These are phyloP conservation scores for Colletotrichum phormii DNA, from an alignment of 2,329 filamentous ascomycete genomes.

Conservation along the genomic window DNA sequence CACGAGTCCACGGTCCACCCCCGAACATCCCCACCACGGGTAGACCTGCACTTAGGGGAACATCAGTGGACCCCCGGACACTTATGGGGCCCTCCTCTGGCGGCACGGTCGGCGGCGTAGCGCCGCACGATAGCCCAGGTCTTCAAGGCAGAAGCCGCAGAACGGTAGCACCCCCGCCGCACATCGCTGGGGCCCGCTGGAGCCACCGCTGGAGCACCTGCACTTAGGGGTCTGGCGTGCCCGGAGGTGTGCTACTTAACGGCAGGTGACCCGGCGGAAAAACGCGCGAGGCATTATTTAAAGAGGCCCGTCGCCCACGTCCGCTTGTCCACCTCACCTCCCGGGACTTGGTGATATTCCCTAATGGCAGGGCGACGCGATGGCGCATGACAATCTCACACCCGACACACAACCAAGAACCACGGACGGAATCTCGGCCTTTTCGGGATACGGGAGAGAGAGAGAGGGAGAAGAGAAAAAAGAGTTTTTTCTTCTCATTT, in stretches of 20 bases:
- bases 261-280: conserved; percentile 19
- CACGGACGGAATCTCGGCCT: neutral
- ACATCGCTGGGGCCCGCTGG: conserved; percentile 8
- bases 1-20: neutral
- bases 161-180: neutral
- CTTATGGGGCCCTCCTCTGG: neutral
- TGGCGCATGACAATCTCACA: conserved; percentile 7
- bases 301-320: conserved; percentile 19
- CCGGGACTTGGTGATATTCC: conserved; percentile 23
- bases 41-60: conserved; percentile 38
- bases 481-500: neutral
- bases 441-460: neutral
- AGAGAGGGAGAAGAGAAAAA: neutral
- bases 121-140: too few relatives aligned
- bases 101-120: neutral
- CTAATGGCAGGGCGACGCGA: conserved; percentile 37
- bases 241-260: conserved; percentile 36
- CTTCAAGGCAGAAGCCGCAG: too few relatives aligned
- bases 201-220: conserved; percentile 34
- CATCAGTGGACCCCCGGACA: conserved; percentile 20
- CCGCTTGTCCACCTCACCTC: conserved; percentile 17
- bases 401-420: neutral
- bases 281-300: conserved; percentile 32
- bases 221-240: conserved; percentile 38
- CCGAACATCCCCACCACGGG: conserved; percentile 18